Base-by-base conservation (phyloP, 148 eudicot species). In the Nepenthes gracilis region DNA sequence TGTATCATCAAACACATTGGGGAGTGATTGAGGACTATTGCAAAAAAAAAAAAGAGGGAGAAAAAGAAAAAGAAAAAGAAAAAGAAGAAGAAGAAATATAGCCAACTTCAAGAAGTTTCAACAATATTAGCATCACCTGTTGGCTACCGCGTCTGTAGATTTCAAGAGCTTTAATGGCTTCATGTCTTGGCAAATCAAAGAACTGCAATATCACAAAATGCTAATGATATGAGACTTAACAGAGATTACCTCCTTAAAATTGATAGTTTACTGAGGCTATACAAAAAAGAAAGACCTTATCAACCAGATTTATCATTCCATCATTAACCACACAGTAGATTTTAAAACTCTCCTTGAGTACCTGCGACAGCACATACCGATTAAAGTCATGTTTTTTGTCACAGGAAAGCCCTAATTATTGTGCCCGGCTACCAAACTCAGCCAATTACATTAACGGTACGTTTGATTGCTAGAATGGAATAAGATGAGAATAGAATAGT, bases 121-220 rank as follows among this genome's bases (percentile, higher is more conserved):
- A 38, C 2, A 23, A 52, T 32, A 59, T 43, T 60, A 40, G 40
- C 62, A 59, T 60, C 60, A 93, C 99, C 97, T 93, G 99, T 75
- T 86, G 96, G 35, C 99, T 92, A 70, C 97, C 99, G 73, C 95
- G 76, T 80, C 79, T 84, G 67, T 93, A 93, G 9, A 93, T 74
- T 73, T 89, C 99, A 49, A 93, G 83, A 49, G 99, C 95, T 72
- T 84, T 93, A 9, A 84, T 75, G 43, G 99, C 99, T 80, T 93
- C 99, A 69, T 93, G 99, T 68, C 96, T 86, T 68, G 99, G 95
- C 99, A 93, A 89, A 78, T 93, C 99, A 75, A 93, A 93, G 78
- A 93, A 93, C 99, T 93, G 84, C 59, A 75, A 60, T 11, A n/a
- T 15, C 66, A 71, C 11, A 60, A 3, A 40, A 52, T 36, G 4